phyloP scores from a whole-genome alignment of 495 filamentous ascomycete species.

The Lasiosphaeria miniovina region DNA sequence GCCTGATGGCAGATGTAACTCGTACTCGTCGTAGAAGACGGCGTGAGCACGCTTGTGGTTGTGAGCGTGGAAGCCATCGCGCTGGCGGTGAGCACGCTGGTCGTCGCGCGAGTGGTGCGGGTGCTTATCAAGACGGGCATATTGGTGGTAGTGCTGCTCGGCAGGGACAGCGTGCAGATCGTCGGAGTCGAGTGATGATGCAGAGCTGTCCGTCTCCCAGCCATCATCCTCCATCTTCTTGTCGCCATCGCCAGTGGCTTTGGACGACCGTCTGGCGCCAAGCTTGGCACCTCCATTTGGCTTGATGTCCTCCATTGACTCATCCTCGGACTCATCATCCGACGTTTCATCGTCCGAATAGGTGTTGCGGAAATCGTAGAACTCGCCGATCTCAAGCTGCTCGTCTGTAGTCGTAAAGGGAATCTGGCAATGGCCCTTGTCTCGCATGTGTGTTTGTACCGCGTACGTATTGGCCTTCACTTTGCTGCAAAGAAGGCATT shows the following conservation, averaged over 20 bases:
- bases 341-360: conserved; percentile 77
- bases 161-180: conserved; percentile 71
- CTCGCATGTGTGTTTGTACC: conserved; percentile 91
- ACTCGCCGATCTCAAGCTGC: conserved; percentile 93
- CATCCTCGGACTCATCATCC: conserved; percentile 63
- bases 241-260: conserved; percentile 45
- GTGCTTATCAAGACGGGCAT: conserved; percentile 57
- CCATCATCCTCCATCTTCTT: conserved; percentile 33
- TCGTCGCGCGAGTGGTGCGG: conserved; percentile 64
- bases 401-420: conserved; percentile 87
- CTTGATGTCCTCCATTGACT: conserved; percentile 49
- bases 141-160: conserved; percentile 58
- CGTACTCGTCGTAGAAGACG: conserved; percentile 84
- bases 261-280: conserved; percentile 47
- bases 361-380: conserved; percentile 93
- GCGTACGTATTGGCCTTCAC: conserved; percentile 68
- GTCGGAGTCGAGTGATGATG: conserved; percentile 75
- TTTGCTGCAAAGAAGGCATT: conserved; percentile 74
- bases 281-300: conserved; percentile 60
- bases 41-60: conserved; percentile 62
- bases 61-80: conserved; percentile 72
- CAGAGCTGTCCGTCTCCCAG: conserved; percentile 91
- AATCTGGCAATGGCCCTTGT: conserved; percentile 95
- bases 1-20: conserved; percentile 90
- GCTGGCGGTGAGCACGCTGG: conserved; percentile 62